Conservation (phyloP, 1,139 yeast genomes). For the Spencermartinsiella ligniputridi region DNA sequence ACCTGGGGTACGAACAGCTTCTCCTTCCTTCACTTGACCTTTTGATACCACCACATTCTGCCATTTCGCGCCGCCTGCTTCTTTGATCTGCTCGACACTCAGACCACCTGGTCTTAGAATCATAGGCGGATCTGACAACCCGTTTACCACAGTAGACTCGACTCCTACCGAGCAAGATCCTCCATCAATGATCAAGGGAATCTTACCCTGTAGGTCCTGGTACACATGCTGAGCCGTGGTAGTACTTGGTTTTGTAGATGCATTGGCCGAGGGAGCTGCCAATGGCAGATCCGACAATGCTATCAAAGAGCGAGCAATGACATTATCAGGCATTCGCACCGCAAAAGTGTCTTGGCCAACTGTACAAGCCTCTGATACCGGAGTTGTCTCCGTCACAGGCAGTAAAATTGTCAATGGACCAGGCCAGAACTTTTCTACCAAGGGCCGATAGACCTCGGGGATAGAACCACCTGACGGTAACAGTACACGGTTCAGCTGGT, state of each 20-base stretch:
- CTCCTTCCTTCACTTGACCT: constrained; percentile 57
- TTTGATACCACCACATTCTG: constrained; percentile 56
- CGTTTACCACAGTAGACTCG: constrained; percentile 92
- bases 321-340: constrained; percentile 80
- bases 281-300: constrained; percentile 82
- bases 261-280: constrained; percentile 98
- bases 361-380: constrained; percentile 71
- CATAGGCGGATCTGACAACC: constrained; percentile 79
- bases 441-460: constrained; percentile 60
- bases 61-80: constrained; percentile 67
- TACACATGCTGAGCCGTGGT: constrained; percentile 82
- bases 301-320: constrained; percentile 86
- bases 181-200: constrained; percentile 87
- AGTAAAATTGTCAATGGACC: constrained; percentile 88
- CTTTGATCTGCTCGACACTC: constrained; percentile 65
- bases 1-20: constrained; percentile 88
- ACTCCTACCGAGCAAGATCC: constrained; percentile 89
- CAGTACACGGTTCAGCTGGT: constrained; percentile 61
- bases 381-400: constrained; percentile 50
- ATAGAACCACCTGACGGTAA: constrained; percentile 55
- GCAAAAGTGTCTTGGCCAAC: constrained; percentile 89
- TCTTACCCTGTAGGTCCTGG: constrained; percentile 69
- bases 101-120: constrained; percentile 92
- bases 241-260: constrained; percentile 93
- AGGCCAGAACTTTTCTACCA: constrained; percentile 80